phyloP scores from a whole-genome alignment of 345 rosid species.

The Syzygium oleosum region DNA sequence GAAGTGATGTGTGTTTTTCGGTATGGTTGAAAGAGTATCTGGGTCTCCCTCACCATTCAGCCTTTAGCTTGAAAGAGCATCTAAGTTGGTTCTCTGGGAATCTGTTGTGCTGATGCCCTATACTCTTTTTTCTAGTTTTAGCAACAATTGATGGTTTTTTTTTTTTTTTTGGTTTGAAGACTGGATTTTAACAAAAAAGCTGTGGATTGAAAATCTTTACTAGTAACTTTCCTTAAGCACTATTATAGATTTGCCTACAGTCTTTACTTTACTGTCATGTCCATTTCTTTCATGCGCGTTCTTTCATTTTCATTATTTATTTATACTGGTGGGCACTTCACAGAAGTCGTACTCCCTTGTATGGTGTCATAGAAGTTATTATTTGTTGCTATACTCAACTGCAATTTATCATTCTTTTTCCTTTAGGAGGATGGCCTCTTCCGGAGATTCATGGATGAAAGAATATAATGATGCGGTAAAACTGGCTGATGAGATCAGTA shows the following conservation, averaged over 20 bases:
- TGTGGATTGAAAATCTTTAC: background rate
- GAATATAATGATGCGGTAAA: slow-evolving; percentile 75
- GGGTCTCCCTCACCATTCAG: background rate
- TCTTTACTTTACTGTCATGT: background rate
- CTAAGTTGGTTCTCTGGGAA: background rate
- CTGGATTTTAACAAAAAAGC: background rate
- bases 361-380: background rate
- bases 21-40: background rate
- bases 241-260: background rate
- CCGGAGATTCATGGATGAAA: slow-evolving; percentile 76
- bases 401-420: background rate
- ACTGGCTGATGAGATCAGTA: slow-evolving; percentile 69
- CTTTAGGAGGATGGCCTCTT: slow-evolving; percentile 52
- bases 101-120: background rate
- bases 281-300: background rate
- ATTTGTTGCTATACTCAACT: background rate
- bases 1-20: background rate
- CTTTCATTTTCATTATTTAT: background rate
- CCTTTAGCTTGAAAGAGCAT: background rate
- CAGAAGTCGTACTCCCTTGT: background rate
- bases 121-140: background rate
- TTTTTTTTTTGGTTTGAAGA: background rate
- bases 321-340: background rate
- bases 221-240: background rate
- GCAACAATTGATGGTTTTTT: background rate